Conservation (phyloP, 2,329 filamentous ascomycete species). For the Didymella pomorum region DNA sequence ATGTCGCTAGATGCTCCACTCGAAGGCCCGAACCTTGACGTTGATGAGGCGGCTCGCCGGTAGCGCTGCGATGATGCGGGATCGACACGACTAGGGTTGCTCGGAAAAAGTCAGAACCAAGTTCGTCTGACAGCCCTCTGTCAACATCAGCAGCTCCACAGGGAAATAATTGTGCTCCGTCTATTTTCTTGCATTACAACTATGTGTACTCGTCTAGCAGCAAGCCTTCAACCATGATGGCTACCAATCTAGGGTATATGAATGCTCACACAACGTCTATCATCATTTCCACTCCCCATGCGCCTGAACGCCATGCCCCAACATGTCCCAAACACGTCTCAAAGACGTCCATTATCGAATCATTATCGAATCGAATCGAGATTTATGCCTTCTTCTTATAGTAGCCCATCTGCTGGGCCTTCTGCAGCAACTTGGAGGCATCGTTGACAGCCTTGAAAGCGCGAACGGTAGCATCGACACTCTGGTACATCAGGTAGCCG, state of each 20-base stretch:
- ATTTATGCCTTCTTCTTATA: slow-evolving; percentile 40
- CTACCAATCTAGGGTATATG: slow-evolving; percentile 16
- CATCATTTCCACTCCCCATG: background rate
- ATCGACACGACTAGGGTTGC: background rate
- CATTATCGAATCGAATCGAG: too few relatives aligned
- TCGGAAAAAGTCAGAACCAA: background rate
- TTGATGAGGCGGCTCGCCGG: background rate
- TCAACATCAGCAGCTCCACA: background rate
- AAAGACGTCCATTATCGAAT: too few relatives aligned
- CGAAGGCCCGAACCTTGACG: background rate
- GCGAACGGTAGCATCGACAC: slow-evolving; percentile 43
- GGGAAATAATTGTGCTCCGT: background rate
- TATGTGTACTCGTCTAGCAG: slow-evolving; percentile 3
- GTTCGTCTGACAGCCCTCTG: background rate
- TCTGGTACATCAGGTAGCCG: slow-evolving; percentile 45
- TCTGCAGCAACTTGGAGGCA: slow-evolving; percentile 45
- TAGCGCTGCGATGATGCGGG: background rate
- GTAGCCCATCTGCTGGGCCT: slow-evolving; percentile 33
- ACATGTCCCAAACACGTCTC: too few relatives aligned
- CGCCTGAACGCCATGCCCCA: slow-evolving; percentile 1
- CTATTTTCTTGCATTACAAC: background rate
- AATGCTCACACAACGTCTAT: slow-evolving; percentile 2
- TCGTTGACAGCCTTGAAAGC: slow-evolving; percentile 49
- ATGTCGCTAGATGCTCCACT: background rate
- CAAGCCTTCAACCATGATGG: background rate